These are phyloP conservation scores for Gastrolobium bilobum DNA, from an alignment of 306 rosid species.

Conservation along the genomic window DNA sequence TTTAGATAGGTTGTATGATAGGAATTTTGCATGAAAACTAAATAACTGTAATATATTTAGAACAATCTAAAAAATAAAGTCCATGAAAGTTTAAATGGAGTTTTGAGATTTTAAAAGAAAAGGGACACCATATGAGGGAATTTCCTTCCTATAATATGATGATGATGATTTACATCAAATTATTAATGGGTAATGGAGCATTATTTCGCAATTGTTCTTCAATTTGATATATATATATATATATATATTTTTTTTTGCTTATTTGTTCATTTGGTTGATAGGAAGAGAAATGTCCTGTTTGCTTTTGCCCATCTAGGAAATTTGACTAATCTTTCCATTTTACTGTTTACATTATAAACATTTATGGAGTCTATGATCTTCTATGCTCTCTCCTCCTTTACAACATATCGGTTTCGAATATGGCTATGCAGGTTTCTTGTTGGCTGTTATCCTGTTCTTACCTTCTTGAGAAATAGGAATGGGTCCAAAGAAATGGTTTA, in stretches of 20 bases:
- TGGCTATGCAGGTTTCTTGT: constrained; percentile 44
- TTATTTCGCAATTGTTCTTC: neutral
- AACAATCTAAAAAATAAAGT: neutral
- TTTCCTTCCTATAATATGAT: neutral
- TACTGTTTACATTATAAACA: neutral
- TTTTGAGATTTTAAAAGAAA: constrained; percentile 9
- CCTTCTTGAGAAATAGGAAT: constrained; percentile 49
- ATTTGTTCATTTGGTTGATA: constrained; percentile 8
- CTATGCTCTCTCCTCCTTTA: neutral
- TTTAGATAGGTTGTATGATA: neutral
- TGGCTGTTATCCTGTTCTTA: constrained; percentile 14
- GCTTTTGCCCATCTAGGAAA: constrained; percentile 1
- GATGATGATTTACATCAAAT: neutral
- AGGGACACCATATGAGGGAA: neutral
- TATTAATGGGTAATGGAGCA: neutral
- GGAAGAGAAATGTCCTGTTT: neutral
- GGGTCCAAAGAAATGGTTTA: constrained; percentile 69
- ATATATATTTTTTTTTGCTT: neutral
- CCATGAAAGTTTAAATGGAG: neutral
- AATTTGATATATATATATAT: neutral
- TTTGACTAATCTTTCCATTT: neutral
- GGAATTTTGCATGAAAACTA: constrained; percentile 1
- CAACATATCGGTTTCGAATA: neutral
- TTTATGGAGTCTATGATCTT: neutral
- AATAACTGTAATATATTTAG: neutral